phyloP scores from a whole-genome alignment of 2,329 filamentous ascomycete species.

The Thielaviopsis punctulata region DNA sequence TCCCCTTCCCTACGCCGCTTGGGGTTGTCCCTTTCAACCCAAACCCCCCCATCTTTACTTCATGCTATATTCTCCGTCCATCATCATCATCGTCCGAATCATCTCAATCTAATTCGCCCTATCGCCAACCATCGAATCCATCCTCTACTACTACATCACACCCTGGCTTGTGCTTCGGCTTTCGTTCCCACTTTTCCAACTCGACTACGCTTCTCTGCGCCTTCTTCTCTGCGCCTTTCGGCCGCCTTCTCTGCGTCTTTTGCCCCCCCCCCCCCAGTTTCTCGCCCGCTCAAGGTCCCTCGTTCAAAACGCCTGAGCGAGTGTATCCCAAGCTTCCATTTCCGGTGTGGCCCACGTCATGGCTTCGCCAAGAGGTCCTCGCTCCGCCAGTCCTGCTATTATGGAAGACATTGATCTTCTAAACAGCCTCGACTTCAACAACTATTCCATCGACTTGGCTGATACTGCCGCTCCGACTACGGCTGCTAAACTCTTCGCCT shows the following conservation, averaged over 20 bases:
- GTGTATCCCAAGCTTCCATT: not conserved
- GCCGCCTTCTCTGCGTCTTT: not conserved
- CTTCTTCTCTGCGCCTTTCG: not conserved
- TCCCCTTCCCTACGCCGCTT: too few species aligned
- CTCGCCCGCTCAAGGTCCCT: not conserved
- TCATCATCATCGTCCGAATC: not conserved
- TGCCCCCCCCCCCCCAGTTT: not conserved
- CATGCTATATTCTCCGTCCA: not conserved
- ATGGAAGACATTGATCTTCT: conserved; percentile 10
- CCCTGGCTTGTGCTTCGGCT: not conserved
- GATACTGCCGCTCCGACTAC: not conserved
- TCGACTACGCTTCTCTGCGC: not conserved
- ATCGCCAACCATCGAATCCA: too few species aligned
- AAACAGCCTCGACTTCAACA: conserved; percentile 8
- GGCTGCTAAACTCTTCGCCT: conserved; percentile 6
- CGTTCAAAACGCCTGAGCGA: not conserved
- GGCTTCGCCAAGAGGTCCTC: conserved; percentile 8
- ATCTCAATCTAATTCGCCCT: not conserved
- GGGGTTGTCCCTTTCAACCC: too few species aligned
- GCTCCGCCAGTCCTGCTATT: conserved; percentile 10
- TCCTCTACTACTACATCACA: not conserved
- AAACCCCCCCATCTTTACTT: too few species aligned
- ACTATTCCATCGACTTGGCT: conserved; percentile 7
- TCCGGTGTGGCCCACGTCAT: conserved; percentile 5
- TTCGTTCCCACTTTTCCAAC: not conserved